Conservation (phyloP, 2,329 filamentous ascomycete species). For the Pseudogymnoascus sp. region DNA sequence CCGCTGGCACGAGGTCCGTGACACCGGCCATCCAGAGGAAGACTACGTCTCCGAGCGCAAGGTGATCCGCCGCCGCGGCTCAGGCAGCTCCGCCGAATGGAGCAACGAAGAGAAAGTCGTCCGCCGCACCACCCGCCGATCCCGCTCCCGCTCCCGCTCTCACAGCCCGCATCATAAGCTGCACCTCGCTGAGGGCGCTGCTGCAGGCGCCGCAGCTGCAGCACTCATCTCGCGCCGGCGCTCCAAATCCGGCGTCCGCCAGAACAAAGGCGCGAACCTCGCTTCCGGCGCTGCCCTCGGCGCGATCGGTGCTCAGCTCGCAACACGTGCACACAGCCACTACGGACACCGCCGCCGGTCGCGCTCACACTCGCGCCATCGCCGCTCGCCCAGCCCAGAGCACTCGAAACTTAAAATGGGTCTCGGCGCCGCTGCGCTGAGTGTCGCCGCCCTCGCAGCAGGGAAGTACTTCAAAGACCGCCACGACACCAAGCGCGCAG, state of each 20-base stretch:
- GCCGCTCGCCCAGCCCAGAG: neutral
- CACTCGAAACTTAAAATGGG: constrained; percentile 43
- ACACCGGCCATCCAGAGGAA: constrained; percentile 18
- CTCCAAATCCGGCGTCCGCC: constrained; percentile 27
- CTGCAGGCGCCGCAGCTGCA: constrained; percentile 53
- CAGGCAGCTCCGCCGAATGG: constrained; percentile 33
- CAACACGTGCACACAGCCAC: constrained; percentile 51
- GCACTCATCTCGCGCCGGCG: constrained; percentile 50
- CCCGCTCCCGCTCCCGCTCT: constrained; percentile 25
- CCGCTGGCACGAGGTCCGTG: constrained; percentile 28
- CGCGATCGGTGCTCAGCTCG: constrained; percentile 51
- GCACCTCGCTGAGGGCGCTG: constrained; percentile 54
- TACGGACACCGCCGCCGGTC: constrained; percentile 36
- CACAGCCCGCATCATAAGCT: constrained; percentile 45
- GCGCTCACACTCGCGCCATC: constrained; percentile 30
- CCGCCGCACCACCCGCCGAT: constrained; percentile 41
- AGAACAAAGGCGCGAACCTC: constrained; percentile 21
- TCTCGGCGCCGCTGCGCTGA: constrained; percentile 53
- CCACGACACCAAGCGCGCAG: constrained; percentile 48
- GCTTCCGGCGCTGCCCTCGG: constrained; percentile 50
- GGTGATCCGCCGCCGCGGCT: constrained; percentile 26
- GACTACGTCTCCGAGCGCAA: constrained; percentile 29
- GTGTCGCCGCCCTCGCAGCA: constrained; percentile 55
- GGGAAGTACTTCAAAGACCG: constrained; percentile 54
- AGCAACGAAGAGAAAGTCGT: constrained; percentile 40